phyloP scores from a whole-genome alignment of 306 rosid genomes.

The Rubus idaeus region DNA sequence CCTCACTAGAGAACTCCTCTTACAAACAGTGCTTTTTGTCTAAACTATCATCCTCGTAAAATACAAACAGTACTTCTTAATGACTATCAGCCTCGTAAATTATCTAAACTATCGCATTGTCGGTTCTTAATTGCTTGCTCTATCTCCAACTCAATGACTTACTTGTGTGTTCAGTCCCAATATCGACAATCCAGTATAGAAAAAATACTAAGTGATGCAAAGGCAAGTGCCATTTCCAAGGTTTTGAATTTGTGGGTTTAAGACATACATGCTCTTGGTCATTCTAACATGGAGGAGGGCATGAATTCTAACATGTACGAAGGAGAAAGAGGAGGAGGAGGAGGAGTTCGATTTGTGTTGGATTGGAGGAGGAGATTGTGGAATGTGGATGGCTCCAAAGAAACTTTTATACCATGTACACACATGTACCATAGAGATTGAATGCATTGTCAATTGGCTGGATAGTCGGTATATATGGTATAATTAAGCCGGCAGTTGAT shows the following conservation, averaged over 20 bases:
- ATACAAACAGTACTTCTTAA: background rate
- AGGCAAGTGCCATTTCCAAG: background rate
- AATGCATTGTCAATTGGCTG: background rate
- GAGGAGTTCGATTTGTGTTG: background rate
- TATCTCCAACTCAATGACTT: background rate
- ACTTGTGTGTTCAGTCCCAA: background rate
- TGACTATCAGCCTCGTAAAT: background rate
- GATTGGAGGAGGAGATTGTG: background rate
- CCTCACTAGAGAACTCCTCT: no score
- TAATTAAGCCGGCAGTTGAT: background rate
- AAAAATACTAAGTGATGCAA: background rate
- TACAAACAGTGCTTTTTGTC: no score
- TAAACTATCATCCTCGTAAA: no score
- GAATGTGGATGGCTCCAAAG: background rate
- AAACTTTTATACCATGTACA: background rate
- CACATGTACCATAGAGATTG: background rate
- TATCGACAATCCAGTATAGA: background rate
- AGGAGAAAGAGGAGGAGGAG: background rate
- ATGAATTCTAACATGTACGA: background rate
- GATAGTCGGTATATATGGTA: background rate
- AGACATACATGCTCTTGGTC: no score
- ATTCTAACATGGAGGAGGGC: background rate
- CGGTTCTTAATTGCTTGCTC: background rate
- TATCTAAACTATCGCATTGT: rapidly evolving
- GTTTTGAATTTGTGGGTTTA: background rate